phyloP scores from a whole-genome alignment of 2,329 filamentous ascomycete species.

The Ceratocystis harringtonii region DNA sequence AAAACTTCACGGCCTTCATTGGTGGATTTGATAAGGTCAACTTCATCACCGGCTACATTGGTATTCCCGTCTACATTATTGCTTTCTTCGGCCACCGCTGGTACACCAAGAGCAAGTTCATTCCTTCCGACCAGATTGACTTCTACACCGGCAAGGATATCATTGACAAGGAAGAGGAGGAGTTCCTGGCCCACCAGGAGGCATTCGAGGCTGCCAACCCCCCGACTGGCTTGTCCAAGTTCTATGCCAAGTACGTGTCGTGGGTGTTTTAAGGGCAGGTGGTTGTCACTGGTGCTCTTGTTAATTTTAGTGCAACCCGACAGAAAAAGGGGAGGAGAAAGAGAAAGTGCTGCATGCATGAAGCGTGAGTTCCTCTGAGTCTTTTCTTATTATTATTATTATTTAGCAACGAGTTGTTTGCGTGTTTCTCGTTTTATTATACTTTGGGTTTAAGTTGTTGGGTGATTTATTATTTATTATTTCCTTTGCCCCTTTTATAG shows the following conservation, averaged over 20 bases:
- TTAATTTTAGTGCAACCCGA: too few relatives aligned
- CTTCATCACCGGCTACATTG: slow-evolving; percentile 64
- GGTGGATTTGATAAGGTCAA: slow-evolving; percentile 38
- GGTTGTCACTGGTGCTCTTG: neutral
- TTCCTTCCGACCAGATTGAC: slow-evolving; percentile 47
- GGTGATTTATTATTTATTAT: neutral
- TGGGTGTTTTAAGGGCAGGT: slow-evolving; percentile 17
- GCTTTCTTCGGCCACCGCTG: slow-evolving; percentile 56
- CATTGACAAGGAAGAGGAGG: slow-evolving; percentile 58
- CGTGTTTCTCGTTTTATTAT: neutral
- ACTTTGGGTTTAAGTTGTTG: neutral
- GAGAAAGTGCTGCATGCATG: neutral
- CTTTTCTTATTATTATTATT: neutral
- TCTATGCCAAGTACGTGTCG: slow-evolving; percentile 18
- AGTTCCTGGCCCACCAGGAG: slow-evolving; percentile 39
- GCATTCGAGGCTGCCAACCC: slow-evolving; percentile 20
- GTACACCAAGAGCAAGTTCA: slow-evolving; percentile 35
- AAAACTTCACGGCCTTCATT: slow-evolving; percentile 65
- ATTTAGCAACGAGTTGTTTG: neutral
- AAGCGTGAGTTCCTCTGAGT: neutral
- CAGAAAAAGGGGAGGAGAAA: too few relatives aligned
- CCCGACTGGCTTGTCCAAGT: slow-evolving; percentile 11
- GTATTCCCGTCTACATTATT: slow-evolving; percentile 58
- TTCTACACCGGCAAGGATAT: slow-evolving; percentile 58
- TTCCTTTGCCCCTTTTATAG: neutral